Percentiles rank a stretch among this genome's conserved stretches.
phyloP scores from a whole-genome alignment of 2,329 filamentous ascomycete genomes.

The Talaromyces funiculosus region DNA sequence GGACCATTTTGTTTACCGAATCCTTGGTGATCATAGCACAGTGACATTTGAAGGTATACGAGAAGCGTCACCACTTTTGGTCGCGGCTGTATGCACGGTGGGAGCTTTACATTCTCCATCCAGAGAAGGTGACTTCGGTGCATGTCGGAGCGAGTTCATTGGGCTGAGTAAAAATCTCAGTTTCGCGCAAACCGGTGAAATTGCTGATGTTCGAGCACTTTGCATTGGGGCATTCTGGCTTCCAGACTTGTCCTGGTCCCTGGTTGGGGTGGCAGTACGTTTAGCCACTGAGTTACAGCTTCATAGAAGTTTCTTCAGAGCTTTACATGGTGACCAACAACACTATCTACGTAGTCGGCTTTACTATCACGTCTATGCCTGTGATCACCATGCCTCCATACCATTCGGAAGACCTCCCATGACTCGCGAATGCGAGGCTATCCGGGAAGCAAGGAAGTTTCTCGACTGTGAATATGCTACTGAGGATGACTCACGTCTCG shows the following conservation, averaged over 20 bases:
- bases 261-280: slow-evolving; percentile 19
- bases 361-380: slow-evolving; percentile 32
- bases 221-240: slow-evolving; percentile 38
- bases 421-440: slow-evolving; percentile 31
- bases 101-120: not conserved
- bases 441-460: slow-evolving; percentile 23
- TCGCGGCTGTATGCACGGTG: not conserved
- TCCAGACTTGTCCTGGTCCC: slow-evolving; percentile 19
- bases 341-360: slow-evolving; percentile 23
- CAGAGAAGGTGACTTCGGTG: not conserved
- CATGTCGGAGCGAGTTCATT: not conserved
- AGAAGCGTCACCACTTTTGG: not conserved
- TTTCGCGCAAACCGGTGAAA: not conserved
- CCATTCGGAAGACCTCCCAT: slow-evolving; percentile 32
- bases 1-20: slow-evolving; percentile 44
- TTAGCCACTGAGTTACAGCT: slow-evolving; percentile 22
- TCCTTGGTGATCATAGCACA: slow-evolving; percentile 36
- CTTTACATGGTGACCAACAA: slow-evolving; percentile 18
- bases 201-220: slow-evolving; percentile 25
- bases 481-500: slow-evolving; percentile 28
- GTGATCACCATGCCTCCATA: slow-evolving; percentile 33
- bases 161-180: not conserved
- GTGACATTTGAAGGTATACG: slow-evolving; percentile 37
- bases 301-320: slow-evolving; percentile 22
- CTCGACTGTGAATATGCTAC: slow-evolving; percentile 27